Base-by-base conservation (phyloP, 2,329 filamentous ascomycete species). In the Trichophyton equinum region DNA sequence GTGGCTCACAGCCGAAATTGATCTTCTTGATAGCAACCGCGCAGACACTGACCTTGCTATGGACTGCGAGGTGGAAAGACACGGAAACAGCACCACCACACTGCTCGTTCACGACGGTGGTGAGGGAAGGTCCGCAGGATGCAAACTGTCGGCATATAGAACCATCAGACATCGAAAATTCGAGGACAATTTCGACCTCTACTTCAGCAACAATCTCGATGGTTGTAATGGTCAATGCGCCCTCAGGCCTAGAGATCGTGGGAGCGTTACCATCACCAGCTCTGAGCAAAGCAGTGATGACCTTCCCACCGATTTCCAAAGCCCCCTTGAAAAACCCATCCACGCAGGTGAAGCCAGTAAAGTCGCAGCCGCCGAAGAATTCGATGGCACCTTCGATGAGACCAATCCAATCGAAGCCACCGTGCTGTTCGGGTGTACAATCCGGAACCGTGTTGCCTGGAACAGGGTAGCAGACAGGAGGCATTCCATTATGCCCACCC, bases 31-130 rank as follows among this genome's bases (percentile, higher is more conserved):
- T 82, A 68, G 85, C 84, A 68, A 95, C 81, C 67, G 81, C 80
- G 78, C 89, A 94, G 68, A 79, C 75, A 72, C 83, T 79, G 69
- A 81, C 47, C 8, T 30, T 79, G 64, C 72, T 74, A 59, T 80
- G 73, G 64, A 82, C 76, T 70, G 86, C 83, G 62, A 82, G 74
- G 65, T 79, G 77, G 72, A 96, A 85, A 60, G 82, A 85, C 64
- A 96, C 90, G 62, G 84, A 85, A 72, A 82, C 89, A 65, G 92
- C 91, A 75, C 91, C 91, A 82, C 91, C 92, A 73, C 92, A 97
- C 81, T 96, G 90, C 63, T 79, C 83, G 82, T 96, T 96, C 1
- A 2, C 1, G 27, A 30, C 7, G 27, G 76, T 83, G 77, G 68
- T 96, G 80, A 55, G 81, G 82, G 62, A 84, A 85, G 80, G 77